phyloP scores from a whole-genome alignment of 768 basidiomycete genomes.

The Sistotremastrum niveocremeum region DNA sequence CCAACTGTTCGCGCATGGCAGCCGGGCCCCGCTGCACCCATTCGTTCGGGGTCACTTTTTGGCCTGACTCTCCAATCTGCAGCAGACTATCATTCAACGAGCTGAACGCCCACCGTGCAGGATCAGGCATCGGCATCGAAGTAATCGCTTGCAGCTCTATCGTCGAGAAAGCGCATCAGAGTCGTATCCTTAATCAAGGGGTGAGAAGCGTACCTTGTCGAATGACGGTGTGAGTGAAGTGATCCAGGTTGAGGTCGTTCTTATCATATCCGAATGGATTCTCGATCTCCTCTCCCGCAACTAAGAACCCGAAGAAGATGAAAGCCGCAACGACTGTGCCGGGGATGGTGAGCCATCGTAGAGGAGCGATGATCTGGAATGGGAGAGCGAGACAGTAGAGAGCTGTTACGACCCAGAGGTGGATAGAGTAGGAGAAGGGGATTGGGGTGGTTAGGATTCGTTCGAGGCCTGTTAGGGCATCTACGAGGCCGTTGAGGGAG shows the following conservation, averaged over 20 bases:
- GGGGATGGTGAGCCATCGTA: slow-evolving; percentile 55
- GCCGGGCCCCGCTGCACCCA: slow-evolving; percentile 40
- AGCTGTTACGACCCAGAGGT: slow-evolving; percentile 52
- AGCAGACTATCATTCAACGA: slow-evolving; percentile 46
- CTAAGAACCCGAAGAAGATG: slow-evolving; percentile 62
- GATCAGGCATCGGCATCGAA: slow-evolving; percentile 44
- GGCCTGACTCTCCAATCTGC: slow-evolving; percentile 16
- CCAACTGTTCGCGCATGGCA: slow-evolving; percentile 21
- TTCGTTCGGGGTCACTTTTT: slow-evolving; percentile 36
- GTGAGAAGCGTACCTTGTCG: slow-evolving; percentile 15
- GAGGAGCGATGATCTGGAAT: slow-evolving; percentile 42
- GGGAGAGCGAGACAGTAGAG: slow-evolving; percentile 55
- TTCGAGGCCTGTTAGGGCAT: slow-evolving; percentile 56
- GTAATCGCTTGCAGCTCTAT: slow-evolving; percentile 53
- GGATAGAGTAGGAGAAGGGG: slow-evolving; percentile 63
- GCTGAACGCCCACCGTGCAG: slow-evolving; percentile 45
- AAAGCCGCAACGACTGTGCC: slow-evolving; percentile 44
- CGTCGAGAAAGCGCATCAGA: slow-evolving; percentile 16
- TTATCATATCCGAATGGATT: slow-evolving; percentile 58
- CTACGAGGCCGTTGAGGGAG: slow-evolving; percentile 42
- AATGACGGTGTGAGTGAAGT: slow-evolving; percentile 59
- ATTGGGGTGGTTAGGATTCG: slow-evolving; percentile 65
- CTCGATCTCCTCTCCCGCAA: slow-evolving; percentile 64
- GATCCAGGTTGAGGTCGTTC: slow-evolving; percentile 61
- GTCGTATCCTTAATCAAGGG: too few relatives aligned